Base-by-base conservation (phyloP, 2,329 filamentous ascomycete species). In the Raffaelea albimanens region DNA sequence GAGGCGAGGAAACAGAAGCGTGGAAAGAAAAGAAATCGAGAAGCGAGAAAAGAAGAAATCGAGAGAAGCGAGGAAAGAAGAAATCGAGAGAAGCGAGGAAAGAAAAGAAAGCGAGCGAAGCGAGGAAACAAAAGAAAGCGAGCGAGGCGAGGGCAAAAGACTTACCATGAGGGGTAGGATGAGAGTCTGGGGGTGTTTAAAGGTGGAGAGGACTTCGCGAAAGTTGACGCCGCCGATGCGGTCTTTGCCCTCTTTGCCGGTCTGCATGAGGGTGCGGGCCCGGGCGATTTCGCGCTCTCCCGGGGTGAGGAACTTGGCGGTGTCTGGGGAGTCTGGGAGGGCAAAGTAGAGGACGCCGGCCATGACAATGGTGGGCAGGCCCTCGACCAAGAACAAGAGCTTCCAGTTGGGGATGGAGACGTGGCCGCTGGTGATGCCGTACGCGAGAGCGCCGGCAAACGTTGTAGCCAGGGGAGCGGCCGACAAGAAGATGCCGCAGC, bases 401-500 rank as follows among this genome's bases (percentile, higher is more conserved):
- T 79, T 72, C 85, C 84, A 88, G 48, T 72, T 76, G 3, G 76
- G 71, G 40, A 86, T 61, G 5, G 67, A 59, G 2, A 70, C 67
- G 52, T 72, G 68, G 13, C 75, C 73, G 23, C 76, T 75, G 9
- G 79, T 80, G 58, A 86, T 83, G 4, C 73, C 78, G 49, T 80
- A 83, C 1, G 80, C 80, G 5, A 83, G 66, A 3, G 78, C 80
- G 2, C 82, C 60, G 0, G 82, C 80, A 56, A 85, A 85, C 0
- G 76, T 79, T 50, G 80, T 84, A 11, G 82, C 82, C 25, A 86
- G 66, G 1, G 82, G 81, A 0, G 81, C 80, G 11, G 63, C 83
- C 0, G 81, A 82, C 47, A 90, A 73, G 61, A 87, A 85, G 5
- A 89, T 66, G 10, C 83, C 85, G 16, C 78, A 83, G 22, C 85